Percentiles rank a stretch among this genome's conserved stretches.
Evolutionary conservation across 2,329 filamentous ascomycete species (phyloP).

Genomic region (Fusarium cyanostomum): DNA sequence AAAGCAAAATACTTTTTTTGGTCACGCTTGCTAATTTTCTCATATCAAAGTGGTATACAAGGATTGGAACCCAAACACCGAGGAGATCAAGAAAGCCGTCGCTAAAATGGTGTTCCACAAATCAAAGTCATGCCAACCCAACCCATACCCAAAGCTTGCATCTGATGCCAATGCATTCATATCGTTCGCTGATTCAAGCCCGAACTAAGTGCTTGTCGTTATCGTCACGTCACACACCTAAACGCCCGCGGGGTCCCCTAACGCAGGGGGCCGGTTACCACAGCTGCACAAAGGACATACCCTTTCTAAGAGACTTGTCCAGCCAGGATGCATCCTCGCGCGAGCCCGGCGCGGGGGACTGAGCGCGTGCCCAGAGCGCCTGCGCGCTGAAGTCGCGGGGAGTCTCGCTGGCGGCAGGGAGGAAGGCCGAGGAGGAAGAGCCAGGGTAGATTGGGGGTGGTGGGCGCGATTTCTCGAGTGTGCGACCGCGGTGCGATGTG

Average conservation of each 20-base stretch:
- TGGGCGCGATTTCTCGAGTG: conserved; percentile 28
- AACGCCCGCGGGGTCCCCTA: neutral
- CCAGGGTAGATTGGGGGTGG: conserved; percentile 36
- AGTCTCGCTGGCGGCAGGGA: conserved; percentile 36
- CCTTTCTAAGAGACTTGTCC: conserved; percentile 38
- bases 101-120: neutral
- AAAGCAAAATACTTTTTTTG: conserved; percentile 3
- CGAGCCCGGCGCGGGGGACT: conserved; percentile 21
- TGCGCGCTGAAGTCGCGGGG: conserved; percentile 43
- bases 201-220: neutral
- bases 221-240: neutral
- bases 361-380: conserved; percentile 34
- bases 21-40: conserved; percentile 12
- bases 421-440: conserved; percentile 36
- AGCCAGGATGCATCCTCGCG: conserved; percentile 39
- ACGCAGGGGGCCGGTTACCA: conserved; percentile 25
- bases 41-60: conserved; percentile 3
- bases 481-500: conserved; percentile 36
- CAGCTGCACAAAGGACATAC: conserved; percentile 37
- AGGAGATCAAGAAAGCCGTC: neutral
- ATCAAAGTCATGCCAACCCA: neutral
- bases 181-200: conserved; percentile 19
- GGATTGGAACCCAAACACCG: neutral
- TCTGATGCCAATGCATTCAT: no score
- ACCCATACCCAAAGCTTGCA: no score